Evolutionary conservation across 2,329 filamentous ascomycete species (phyloP).

Genomic region (Magnaporthiopsis rhizophila): DNA sequence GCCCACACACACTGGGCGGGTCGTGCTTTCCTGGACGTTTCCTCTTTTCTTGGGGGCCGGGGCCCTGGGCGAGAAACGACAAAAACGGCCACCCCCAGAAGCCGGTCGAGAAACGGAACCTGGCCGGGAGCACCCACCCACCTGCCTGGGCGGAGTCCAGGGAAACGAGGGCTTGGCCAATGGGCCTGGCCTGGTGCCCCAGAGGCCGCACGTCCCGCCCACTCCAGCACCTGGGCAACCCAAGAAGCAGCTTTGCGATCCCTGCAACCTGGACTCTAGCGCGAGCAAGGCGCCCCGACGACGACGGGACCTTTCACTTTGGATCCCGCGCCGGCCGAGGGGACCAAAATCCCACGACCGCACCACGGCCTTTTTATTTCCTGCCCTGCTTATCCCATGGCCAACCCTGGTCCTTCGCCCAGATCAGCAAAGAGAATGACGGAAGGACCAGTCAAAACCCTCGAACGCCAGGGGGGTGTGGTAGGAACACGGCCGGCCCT

Average conservation of each 20-base stretch:
- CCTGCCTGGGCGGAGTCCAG: background rate
- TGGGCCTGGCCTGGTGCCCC: background rate
- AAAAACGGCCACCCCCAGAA: background rate
- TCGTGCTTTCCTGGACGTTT: background rate
- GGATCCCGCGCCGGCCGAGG: background rate
- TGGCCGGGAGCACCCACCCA: background rate
- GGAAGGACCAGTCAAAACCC: background rate
- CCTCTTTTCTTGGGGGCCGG: too few species aligned
- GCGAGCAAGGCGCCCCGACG: background rate
- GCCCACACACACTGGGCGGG: background rate
- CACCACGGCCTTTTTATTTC: background rate
- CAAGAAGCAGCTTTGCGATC: background rate
- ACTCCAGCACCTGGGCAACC: background rate
- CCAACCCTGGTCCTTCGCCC: background rate
- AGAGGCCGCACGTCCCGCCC: background rate
- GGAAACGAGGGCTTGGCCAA: background rate
- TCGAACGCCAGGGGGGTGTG: background rate
- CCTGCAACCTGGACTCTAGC: background rate
- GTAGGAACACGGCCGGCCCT: background rate
- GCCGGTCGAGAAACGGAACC: background rate
- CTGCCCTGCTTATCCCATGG: background rate
- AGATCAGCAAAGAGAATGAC: background rate
- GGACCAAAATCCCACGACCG: background rate
- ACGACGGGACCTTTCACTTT: background rate
- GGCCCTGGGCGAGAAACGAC: background rate